Evolutionary conservation across 2,329 filamentous ascomycete species (phyloP).

Genomic region (Calonectria pseudoturangicola): DNA sequence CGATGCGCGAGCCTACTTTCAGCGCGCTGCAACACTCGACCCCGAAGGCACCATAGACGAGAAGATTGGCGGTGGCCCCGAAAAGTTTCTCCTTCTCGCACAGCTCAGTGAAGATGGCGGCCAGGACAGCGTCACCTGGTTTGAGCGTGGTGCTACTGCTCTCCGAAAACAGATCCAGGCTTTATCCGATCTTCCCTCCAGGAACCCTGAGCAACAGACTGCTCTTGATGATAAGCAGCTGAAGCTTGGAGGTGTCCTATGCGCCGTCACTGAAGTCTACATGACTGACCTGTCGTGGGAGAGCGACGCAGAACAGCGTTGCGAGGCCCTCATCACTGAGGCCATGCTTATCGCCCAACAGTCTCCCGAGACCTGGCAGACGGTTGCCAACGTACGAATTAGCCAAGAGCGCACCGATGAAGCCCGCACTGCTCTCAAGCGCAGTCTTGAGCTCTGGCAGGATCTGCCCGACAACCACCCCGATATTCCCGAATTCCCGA

Average conservation of each 20-base stretch:
- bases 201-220: constrained; percentile 63
- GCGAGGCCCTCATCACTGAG: constrained; percentile 92
- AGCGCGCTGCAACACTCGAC: constrained; percentile 84
- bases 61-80: constrained; percentile 85
- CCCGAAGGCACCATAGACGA: constrained; percentile 82
- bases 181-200: constrained; percentile 69
- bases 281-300: constrained; percentile 99
- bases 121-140: constrained; percentile 79
- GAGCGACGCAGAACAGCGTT: constrained; percentile 89
- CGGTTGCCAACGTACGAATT: constrained; percentile 93
- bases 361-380: constrained; percentile 93
- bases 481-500: constrained; percentile 88
- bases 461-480: constrained; percentile 83
- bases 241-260: constrained; percentile 93
- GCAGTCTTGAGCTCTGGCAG: constrained; percentile 90
- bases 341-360: constrained; percentile 89
- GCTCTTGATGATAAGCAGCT: constrained; percentile 80
- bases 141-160: constrained; percentile 81
- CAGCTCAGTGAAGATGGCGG: constrained; percentile 87
- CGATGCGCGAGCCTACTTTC: constrained; percentile 82
- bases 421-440: constrained; percentile 83
- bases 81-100: constrained; percentile 96
- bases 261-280: constrained; percentile 95
- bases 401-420: constrained; percentile 89
- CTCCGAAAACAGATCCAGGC: constrained; percentile 82